Conservation (phyloP, 345 rosid species). For the Hibiscus syriacus region DNA sequence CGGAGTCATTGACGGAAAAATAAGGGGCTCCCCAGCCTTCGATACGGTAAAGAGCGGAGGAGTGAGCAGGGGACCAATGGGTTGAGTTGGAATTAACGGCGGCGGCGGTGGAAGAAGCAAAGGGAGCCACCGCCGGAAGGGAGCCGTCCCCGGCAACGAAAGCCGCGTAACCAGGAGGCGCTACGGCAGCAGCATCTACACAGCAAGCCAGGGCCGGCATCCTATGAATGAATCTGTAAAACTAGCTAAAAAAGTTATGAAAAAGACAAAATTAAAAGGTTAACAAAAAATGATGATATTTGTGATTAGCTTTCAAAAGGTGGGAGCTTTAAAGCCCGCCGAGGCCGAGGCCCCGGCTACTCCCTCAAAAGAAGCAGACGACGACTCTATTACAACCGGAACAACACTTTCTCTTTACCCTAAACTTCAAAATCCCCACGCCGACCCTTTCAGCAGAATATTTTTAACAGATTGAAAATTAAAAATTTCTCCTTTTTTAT, state of each 20-base stretch:
- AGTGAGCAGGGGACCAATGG: slow-evolving; percentile 66
- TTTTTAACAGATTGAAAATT: background rate
- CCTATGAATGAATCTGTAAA: slow-evolving; percentile 16
- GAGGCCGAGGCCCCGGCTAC: slow-evolving; percentile 99
- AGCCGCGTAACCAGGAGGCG: slow-evolving; percentile 52
- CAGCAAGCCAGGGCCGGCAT: slow-evolving; percentile 86
- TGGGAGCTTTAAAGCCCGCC: slow-evolving; percentile 99
- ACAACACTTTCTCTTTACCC: slow-evolving; percentile 35
- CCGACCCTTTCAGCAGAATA: slow-evolving; percentile 29
- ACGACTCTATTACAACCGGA: slow-evolving; percentile 41
- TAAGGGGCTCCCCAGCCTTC: slow-evolving; percentile 92
- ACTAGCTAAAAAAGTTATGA: no score
- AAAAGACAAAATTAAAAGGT: background rate
- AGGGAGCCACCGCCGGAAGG: slow-evolving; percentile 30
- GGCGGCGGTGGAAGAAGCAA: slow-evolving; percentile 9
- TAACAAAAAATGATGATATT: slow-evolving; percentile 5
- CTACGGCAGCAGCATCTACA: slow-evolving; percentile 66
- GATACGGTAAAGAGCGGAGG: slow-evolving; percentile 58
- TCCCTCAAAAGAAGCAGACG: slow-evolving; percentile 94
- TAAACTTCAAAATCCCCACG: slow-evolving; percentile 36
- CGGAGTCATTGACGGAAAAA: slow-evolving; percentile 60
- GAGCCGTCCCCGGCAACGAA: slow-evolving; percentile 41
- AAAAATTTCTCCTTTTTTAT: background rate
- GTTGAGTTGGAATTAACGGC: slow-evolving; percentile 9
- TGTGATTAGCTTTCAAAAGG: slow-evolving; percentile 32